phyloP scores from a whole-genome alignment of 2,329 filamentous ascomycete species.

The Xylaria sp. region DNA sequence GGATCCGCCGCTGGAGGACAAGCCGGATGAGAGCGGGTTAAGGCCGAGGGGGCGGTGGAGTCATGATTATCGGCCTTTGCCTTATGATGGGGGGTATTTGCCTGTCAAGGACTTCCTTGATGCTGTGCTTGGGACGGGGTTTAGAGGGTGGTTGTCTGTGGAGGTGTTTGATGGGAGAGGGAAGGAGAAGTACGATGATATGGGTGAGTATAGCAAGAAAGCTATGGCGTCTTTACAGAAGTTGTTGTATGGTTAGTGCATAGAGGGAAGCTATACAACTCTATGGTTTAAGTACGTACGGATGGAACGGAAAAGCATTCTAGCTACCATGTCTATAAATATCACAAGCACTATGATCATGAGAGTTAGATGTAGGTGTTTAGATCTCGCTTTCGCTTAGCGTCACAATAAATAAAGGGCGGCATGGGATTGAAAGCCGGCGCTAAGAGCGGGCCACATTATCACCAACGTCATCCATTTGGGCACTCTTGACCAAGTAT shows the following conservation, averaged over 20 bases:
- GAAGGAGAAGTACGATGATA: slow-evolving; percentile 58
- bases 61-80: slow-evolving; percentile 74
- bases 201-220: slow-evolving; percentile 60
- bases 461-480: slow-evolving; percentile 13
- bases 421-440: background rate
- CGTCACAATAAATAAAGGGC: background rate
- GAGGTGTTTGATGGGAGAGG: slow-evolving; percentile 75
- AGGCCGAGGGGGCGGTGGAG: slow-evolving; percentile 76
- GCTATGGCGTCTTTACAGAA: slow-evolving; percentile 61
- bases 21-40: slow-evolving; percentile 62
- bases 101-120: slow-evolving; percentile 72
- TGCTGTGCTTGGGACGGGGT: slow-evolving; percentile 75
- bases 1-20: slow-evolving; percentile 63
- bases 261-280: background rate
- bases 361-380: background rate
- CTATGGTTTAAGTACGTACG: background rate
- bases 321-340: background rate
- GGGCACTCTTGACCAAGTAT: background rate
- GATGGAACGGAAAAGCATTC: background rate
- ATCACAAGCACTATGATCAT: background rate
- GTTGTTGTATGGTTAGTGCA: slow-evolving; percentile 42
- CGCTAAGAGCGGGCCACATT: slow-evolving; percentile 5
- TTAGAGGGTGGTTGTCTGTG: slow-evolving; percentile 73
- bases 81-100: slow-evolving; percentile 76
- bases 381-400: background rate